A percentile compares a stretch with the other conserved stretches of the same genome.
phyloP scores from a whole-genome alignment of 2,329 filamentous ascomycete genomes.

The Daldinia eschscholtzii region DNA sequence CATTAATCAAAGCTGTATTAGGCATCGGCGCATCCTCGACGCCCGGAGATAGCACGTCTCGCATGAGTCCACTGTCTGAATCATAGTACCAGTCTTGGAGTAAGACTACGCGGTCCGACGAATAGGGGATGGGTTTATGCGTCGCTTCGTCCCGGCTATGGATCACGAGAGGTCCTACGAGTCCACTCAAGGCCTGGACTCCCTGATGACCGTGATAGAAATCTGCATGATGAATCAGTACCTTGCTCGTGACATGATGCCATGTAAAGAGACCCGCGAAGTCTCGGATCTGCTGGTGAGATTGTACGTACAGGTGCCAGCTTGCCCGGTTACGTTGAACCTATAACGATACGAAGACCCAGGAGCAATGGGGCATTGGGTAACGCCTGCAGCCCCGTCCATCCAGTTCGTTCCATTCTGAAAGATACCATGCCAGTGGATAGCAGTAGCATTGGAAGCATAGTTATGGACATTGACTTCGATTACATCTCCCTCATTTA shows the following conservation, averaged over 20 bases:
- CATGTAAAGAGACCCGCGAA: conserved; percentile 1
- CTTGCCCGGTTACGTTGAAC: conserved; percentile 69
- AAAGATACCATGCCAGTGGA: conserved; percentile 84
- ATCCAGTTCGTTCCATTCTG: conserved; percentile 81
- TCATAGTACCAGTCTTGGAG: conserved; percentile 79
- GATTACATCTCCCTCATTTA: conserved; percentile 79
- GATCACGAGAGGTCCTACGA: conserved; percentile 74
- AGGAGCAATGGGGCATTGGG: conserved; percentile 75
- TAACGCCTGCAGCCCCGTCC: conserved; percentile 78
- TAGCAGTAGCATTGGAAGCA: conserved; percentile 72
- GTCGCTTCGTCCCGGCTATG: conserved; percentile 68
- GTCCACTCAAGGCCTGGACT: conserved; percentile 74
- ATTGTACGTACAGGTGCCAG: conserved; percentile 55
- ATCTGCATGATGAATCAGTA: conserved; percentile 49
- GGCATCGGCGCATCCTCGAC: conserved; percentile 59
- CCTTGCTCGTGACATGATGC: background rate
- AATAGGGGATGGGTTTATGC: conserved; percentile 64
- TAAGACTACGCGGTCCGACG: conserved; percentile 71
- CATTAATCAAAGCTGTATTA: conserved; percentile 62
- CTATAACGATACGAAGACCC: conserved; percentile 74
- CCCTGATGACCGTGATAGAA: conserved; percentile 65
- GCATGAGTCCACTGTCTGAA: conserved; percentile 56
- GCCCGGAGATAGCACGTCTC: conserved; percentile 56
- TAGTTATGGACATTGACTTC: conserved; percentile 77
- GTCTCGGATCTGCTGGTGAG: background rate